These are phyloP conservation scores for Lasiosphaeria ovina DNA, from an alignment of 495 filamentous ascomycete species.

Conservation along the genomic window DNA sequence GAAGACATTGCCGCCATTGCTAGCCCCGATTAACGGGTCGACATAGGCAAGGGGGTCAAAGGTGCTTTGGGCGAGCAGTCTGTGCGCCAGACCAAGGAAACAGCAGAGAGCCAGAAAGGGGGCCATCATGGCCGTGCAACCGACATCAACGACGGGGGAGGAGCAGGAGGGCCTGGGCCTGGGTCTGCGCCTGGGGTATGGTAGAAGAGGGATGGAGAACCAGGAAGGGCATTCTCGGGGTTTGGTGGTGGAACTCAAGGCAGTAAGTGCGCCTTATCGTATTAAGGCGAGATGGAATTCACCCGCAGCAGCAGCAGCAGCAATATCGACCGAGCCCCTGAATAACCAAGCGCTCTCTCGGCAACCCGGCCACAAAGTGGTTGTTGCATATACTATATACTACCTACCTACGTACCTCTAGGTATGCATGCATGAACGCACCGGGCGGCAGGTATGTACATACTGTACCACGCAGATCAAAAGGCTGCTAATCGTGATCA, in stretches of 20 bases:
- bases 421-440: no score
- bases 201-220: not conserved
- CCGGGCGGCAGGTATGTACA: no score
- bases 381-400: not conserved
- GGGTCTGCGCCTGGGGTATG: no score
- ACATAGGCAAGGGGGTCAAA: constrained; percentile 43
- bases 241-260: no score
- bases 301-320: not conserved
- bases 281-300: not conserved
- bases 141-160: not conserved
- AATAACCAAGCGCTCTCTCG: constrained; percentile 1
- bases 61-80: constrained; percentile 18
- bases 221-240: no score
- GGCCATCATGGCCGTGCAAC: constrained; percentile 6
- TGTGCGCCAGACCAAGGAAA: constrained; percentile 7
- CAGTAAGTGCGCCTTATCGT: no score
- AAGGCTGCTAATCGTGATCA: no score
- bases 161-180: not conserved
- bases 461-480: not conserved
- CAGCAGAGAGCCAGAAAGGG: constrained; percentile 11
- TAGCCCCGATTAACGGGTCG: constrained; percentile 59
- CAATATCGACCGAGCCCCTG: not conserved
- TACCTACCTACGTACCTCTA: not conserved
- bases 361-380: not conserved
- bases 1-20: constrained; percentile 71